phyloP scores from a whole-genome alignment of 345 rosid species.

The Arabidopsis arenosa region DNA sequence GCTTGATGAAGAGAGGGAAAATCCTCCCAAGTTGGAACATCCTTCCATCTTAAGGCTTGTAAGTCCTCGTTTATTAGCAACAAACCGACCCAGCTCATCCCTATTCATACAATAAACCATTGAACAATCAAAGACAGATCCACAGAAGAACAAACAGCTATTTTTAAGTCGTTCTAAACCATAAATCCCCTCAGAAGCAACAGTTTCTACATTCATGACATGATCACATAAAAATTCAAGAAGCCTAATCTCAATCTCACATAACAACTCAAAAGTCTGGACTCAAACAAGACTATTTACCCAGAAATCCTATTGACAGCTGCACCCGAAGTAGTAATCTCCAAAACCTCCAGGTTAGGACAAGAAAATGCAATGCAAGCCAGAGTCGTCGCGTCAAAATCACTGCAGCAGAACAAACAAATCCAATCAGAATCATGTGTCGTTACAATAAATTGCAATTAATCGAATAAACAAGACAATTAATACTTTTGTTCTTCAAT shows the following conservation, averaged over 20 bases:
- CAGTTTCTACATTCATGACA: constrained; percentile 9
- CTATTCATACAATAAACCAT: constrained; percentile 50
- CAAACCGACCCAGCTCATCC: constrained; percentile 93
- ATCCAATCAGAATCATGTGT: not conserved
- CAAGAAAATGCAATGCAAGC: constrained; percentile 98
- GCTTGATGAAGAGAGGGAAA: constrained; percentile 78
- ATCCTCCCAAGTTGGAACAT: constrained; percentile 83
- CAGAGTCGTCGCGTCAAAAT: constrained; percentile 83
- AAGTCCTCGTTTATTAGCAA: constrained; percentile 86
- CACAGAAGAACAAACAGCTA: constrained; percentile 17
- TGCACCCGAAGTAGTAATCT: constrained; percentile 58
- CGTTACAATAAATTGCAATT: not conserved
- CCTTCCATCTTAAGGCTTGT: constrained; percentile 92
- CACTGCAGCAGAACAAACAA: constrained; percentile 54
- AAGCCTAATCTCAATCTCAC: constrained; percentile 11
- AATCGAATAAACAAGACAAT: not conserved
- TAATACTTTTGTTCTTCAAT: not conserved
- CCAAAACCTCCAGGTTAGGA: constrained; percentile 84
- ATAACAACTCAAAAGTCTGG: constrained; percentile 6
- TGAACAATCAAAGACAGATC: constrained; percentile 27
- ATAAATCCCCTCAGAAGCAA: not conserved
- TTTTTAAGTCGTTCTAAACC: not conserved
- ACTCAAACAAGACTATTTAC: constrained; percentile 48
- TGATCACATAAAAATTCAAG: not conserved
- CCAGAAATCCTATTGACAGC: constrained; percentile 89